phyloP scores from a whole-genome alignment of 768 basidiomycete species.

The Cytidiella melzeri region DNA sequence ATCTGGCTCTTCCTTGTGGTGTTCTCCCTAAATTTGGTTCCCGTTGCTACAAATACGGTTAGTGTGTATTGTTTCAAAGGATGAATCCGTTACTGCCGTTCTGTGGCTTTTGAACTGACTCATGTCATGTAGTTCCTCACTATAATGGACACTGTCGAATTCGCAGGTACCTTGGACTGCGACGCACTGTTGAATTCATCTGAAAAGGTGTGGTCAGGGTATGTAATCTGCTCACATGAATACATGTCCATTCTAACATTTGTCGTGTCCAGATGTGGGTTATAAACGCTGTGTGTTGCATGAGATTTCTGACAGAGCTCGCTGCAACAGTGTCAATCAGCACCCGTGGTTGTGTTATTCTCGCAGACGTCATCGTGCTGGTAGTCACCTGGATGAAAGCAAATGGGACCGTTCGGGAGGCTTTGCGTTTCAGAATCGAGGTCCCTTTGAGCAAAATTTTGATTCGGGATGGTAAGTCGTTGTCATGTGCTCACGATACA shows the following conservation, averaged over 20 bases:
- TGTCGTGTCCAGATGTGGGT: not conserved
- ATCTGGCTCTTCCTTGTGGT: not conserved
- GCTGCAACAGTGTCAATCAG: not conserved
- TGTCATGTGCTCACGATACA: too few relatives aligned
- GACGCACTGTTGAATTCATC: not conserved
- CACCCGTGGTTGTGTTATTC: not conserved
- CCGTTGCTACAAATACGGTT: too few relatives aligned
- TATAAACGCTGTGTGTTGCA: not conserved
- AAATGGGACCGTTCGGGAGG: too few relatives aligned
- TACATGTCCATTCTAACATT: not conserved
- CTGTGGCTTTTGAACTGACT: not conserved
- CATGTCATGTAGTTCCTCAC: not conserved
- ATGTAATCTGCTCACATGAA: not conserved
- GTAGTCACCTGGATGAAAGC: not conserved
- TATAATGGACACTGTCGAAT: not conserved
- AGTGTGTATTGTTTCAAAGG: too few relatives aligned
- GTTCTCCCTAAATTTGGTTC: not conserved
- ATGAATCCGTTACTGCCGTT: not conserved
- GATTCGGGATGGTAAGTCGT: too few relatives aligned
- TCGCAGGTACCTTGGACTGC: not conserved
- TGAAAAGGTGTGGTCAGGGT: not conserved
- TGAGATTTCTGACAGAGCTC: not conserved
- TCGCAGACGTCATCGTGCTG: not conserved
- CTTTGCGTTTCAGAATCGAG: too few relatives aligned
- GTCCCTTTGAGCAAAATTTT: too few relatives aligned